Base-by-base conservation (phyloP, 352 stramenopile species). In the Thraustochytrium striatum region DNA sequence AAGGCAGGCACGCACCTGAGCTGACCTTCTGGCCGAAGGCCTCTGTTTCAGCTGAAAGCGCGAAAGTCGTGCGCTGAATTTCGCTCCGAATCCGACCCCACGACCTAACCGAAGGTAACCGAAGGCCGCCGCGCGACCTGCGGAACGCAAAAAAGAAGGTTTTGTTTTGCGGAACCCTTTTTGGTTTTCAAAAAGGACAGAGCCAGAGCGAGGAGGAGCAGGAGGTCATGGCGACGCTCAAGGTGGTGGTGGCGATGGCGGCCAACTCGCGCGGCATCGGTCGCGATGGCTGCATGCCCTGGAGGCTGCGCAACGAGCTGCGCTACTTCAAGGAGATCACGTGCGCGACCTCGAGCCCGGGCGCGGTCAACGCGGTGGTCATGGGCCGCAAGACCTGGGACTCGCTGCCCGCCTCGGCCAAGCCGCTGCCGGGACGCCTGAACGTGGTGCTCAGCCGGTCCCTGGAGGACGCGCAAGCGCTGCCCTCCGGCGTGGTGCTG, bases 301-400 rank as follows among this genome's bases (percentile, higher is more conserved):
- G 96, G 96, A 88, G 89, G 25, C 85, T 99, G 57, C 87, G 91
- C 3, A 90, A 87, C 16, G 97, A 99, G 84, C 94, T 99, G 89
- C 94, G 93, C 83, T 94, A 96, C 82, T 99, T 99, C 86, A 94
- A 96, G 41, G 82, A 92, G 52, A 85, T 99, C 28, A 98, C 95
- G 2, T 90, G 87, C 44, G 83, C 84, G 5, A 81, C 82, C 7
- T 68, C 33, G 30, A 38, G 25, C 16, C 55, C 28, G 3, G 72
- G 52, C n/a, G 38, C 35, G 47, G 16, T 25, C 57, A 91, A 99
- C 88, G 97, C 95, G 0, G 96, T 99, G 39, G 96, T 99, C 84
- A 99, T 99, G 96, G 97, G 97, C 19, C 92, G 96, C 55, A 99
- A 98, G 86, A 99, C 97, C 21, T 99, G 95, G 94, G 92, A 98